These are phyloP conservation scores for Candida namnaoensis DNA, from an alignment of 805 yeast genomes.

Conservation along the genomic window DNA sequence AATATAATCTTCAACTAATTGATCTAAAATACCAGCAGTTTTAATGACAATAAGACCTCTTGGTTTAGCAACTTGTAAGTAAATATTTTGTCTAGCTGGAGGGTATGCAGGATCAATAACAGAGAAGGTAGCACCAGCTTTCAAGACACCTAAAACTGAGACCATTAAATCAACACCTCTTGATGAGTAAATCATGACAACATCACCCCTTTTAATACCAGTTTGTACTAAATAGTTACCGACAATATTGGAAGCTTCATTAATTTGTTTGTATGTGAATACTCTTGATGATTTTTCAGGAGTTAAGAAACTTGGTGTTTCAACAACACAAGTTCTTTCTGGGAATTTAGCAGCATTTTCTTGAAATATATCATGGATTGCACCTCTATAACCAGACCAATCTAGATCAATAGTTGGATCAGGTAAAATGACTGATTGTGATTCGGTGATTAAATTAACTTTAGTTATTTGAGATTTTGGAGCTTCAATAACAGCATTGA, in stretches of 20 bases:
- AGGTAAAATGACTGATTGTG: slow-evolving; percentile 59
- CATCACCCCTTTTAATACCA: slow-evolving; percentile 86
- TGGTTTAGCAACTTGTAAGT: slow-evolving; percentile 90
- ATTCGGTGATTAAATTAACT: slow-evolving; percentile 58
- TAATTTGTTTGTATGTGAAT: slow-evolving; percentile 81
- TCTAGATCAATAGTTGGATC: slow-evolving; percentile 83
- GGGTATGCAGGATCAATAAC: slow-evolving; percentile 99
- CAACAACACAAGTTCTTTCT: slow-evolving; percentile 84
- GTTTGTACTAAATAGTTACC: slow-evolving; percentile 78
- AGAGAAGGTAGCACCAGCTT: slow-evolving; percentile 98
- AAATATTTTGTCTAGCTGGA: slow-evolving; percentile 93
- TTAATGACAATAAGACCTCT: slow-evolving; percentile 81
- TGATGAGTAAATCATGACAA: slow-evolving; percentile 95
- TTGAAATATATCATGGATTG: slow-evolving; percentile 93
- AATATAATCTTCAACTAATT: slow-evolving; percentile 73
- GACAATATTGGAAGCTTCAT: slow-evolving; percentile 87
- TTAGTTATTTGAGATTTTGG: slow-evolving; percentile 42
- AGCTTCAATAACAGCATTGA: slow-evolving; percentile 25
- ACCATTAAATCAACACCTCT: slow-evolving; percentile 96
- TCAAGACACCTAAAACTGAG: slow-evolving; percentile 94
- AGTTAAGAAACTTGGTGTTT: slow-evolving; percentile 63
- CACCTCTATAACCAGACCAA: slow-evolving; percentile 89
- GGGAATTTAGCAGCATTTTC: slow-evolving; percentile 81
- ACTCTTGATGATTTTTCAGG: slow-evolving; percentile 49
- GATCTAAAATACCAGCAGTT: slow-evolving; percentile 80